Conservation (phyloP, 257 asterid species). For the Thymus quinquecostatus region DNA sequence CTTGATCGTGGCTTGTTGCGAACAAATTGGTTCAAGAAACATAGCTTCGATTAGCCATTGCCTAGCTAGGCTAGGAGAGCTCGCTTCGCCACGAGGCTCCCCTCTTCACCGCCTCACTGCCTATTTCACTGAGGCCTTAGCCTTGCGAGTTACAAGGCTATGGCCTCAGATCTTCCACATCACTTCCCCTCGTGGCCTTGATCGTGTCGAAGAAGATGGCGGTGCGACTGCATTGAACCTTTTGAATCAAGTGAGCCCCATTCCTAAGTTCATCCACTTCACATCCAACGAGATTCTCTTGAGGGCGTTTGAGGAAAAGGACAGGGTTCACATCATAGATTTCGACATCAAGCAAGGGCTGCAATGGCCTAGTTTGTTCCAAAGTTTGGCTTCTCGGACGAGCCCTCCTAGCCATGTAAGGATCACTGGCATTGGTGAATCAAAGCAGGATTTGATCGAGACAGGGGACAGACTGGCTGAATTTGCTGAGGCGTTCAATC, state of each 20-base stretch:
- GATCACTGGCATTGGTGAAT: slow-evolving; percentile 88
- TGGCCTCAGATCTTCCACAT: slow-evolving; percentile 88
- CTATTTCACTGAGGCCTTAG: slow-evolving; percentile 88
- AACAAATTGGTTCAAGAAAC: slow-evolving; percentile 66
- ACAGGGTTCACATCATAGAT: slow-evolving; percentile 84
- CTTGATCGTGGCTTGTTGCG: slow-evolving; percentile 78
- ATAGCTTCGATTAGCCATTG: slow-evolving; percentile 58
- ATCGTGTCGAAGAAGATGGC: slow-evolving; percentile 60
- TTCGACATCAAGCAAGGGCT: slow-evolving; percentile 90
- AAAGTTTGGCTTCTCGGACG: slow-evolving; percentile 77
- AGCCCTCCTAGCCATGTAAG: slow-evolving; percentile 83
- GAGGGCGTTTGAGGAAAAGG: slow-evolving; percentile 81
- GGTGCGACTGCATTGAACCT: slow-evolving; percentile 56
- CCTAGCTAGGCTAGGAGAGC: slow-evolving; percentile 80
- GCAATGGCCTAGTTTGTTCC: slow-evolving; percentile 93
- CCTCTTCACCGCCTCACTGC: slow-evolving; percentile 73
- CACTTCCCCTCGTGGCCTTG: slow-evolving; percentile 66
- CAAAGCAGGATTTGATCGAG: slow-evolving; percentile 83
- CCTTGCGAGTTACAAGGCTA: slow-evolving; percentile 62
- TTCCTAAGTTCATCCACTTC: slow-evolving; percentile 83
- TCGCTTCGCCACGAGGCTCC: slow-evolving; percentile 89
- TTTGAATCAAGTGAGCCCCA: slow-evolving; percentile 75
- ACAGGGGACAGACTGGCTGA: slow-evolving; percentile 78
- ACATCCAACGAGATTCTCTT: slow-evolving; percentile 85
- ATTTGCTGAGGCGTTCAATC: slow-evolving; percentile 67